Evolutionary conservation across 768 basidiomycete genomes (phyloP), one percentile per base, ranked within the genome.

Genomic region (Leccinum variicolor): DNA sequence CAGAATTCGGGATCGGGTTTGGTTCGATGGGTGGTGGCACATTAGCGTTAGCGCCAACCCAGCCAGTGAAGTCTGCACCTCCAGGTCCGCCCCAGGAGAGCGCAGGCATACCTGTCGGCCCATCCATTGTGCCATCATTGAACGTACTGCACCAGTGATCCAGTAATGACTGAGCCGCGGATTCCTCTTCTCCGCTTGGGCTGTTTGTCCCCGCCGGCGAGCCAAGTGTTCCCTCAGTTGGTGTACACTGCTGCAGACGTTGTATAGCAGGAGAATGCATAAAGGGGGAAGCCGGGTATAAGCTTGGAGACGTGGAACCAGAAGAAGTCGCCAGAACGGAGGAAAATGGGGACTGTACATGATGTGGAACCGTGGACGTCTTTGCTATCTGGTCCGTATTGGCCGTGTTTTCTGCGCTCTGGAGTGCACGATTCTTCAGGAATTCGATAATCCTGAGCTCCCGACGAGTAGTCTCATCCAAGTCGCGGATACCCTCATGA

Each of bases 141-240:
- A 91, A 82, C n/a, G 86, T 84, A 60, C 86, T 87, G 66, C 84
- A 89, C 91, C 92, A 93, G 60, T 92, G 87, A 69, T 94, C 90
- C 49, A 94, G 75, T 55, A 94, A 69, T 11, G 82, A 82, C 66
- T 94, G 91, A 4, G 90, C 90, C 7, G 86, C 77, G 25, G 81
- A 84, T 66, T 91, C 86, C 10, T 89, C 90, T 49, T 92, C 91
- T 46, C 80, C 85, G 52, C 69, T 70, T 2, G 87, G 90, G 66
- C 89, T 90, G n/a, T 81, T 82, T 23, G 86, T 81, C 17, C 81
- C 84, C 1, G 83, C 82, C 39, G 85, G 84, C 15, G 88, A 87
- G 55, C 75, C 74, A 2, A 76, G 75, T 60, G 82, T 74, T 31
- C 72, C 67, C 47, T 86, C 85, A 10, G 69, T 63, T 36, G 72